These are phyloP conservation scores for Camelina sativa DNA, from an alignment of 345 rosid genomes.

Conservation along the genomic window DNA sequence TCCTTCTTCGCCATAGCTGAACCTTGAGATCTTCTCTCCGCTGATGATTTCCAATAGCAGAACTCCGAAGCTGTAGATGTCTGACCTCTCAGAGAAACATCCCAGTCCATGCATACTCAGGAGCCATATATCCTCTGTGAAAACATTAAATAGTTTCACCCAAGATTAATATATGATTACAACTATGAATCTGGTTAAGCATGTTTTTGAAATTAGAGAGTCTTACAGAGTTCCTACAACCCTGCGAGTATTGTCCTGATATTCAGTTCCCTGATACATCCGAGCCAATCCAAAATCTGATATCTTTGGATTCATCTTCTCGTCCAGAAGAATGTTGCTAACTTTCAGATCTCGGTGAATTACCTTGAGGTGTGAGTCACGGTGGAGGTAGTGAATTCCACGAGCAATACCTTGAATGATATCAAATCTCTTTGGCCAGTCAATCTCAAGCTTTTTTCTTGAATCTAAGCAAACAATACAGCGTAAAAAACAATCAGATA, in stretches of 20 bases:
- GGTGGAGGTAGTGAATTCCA: constrained; percentile 37
- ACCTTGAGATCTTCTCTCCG: constrained; percentile 31
- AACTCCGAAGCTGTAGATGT: constrained; percentile 58
- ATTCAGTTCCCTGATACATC: constrained; percentile 38
- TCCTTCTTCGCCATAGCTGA: constrained; percentile 28
- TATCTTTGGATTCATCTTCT: constrained; percentile 39
- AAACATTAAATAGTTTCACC: not conserved
- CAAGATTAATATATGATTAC: not conserved
- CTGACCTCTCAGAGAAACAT: constrained; percentile 55
- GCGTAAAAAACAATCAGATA: not conserved
- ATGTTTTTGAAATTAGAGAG: not conserved
- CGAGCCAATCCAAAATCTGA: constrained; percentile 42
- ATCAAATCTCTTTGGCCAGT: constrained; percentile 35
- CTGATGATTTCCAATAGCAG: constrained; percentile 40
- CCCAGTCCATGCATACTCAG: constrained; percentile 57
- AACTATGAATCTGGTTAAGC: not conserved
- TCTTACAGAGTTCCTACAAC: constrained; percentile 42
- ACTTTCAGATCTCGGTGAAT: constrained; percentile 40
- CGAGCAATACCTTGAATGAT: constrained; percentile 37
- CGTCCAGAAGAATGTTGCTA: constrained; percentile 40
- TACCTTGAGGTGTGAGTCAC: constrained; percentile 38
- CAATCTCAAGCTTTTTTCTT: constrained; percentile 7
- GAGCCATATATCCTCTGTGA: constrained; percentile 49
- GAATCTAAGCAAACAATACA: constrained; percentile 16
- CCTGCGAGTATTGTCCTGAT: constrained; percentile 34